Evolutionary conservation across 192 early-diverging fungal genomes (phyloP), one percentile per base, ranked within the genome.

Genomic region (Coemansia umbellata): DNA sequence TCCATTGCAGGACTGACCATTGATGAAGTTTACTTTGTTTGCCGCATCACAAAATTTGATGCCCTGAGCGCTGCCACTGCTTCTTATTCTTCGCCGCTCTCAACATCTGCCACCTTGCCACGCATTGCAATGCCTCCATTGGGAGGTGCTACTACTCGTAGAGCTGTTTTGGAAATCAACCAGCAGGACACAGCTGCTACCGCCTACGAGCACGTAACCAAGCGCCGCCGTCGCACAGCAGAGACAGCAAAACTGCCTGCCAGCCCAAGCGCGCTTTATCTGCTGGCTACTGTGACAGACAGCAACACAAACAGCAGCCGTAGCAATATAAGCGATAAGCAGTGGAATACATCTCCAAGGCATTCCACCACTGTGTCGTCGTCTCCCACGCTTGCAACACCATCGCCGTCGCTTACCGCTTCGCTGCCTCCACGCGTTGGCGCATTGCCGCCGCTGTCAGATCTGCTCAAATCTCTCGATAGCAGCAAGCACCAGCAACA

Each of bases 251-350:
- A n/a, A n/a, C n/a, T n/a, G n/a, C n/a, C n/a, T n/a, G 17, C 48
- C 4, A 24, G 19, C 17, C 45, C 40, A 2, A 58, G 55, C 23
- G 58, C 69, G 31, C 49, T 73, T 32, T 61, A 57, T 30, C 49
- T 73, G 30, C 44, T 73, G 58, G 69, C 58, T 15, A 43, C 63
- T 10, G 69, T 50, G 18, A 66, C 69, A 19, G 63, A 61, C 19
- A 53, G 31, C 30, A 40, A 33, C 24, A 40, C 54, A n/a, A 44
- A 14, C 42, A 39, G 37, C 37, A 39, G 10, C 37, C n/a, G 9
- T 35, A 27, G 42, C 40, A 41, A n/a, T 4, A 26, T 15, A 15
- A 37, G 13, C 19, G 43, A 27, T 23, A 31, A 8, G 35, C 27
- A 22, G 40, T 42, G 21, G 18, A 42, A 21, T n/a, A 32, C 26